These are phyloP conservation scores for Sugiyamaella novakii DNA, from an alignment of 1,139 yeast genomes.

Conservation along the genomic window DNA sequence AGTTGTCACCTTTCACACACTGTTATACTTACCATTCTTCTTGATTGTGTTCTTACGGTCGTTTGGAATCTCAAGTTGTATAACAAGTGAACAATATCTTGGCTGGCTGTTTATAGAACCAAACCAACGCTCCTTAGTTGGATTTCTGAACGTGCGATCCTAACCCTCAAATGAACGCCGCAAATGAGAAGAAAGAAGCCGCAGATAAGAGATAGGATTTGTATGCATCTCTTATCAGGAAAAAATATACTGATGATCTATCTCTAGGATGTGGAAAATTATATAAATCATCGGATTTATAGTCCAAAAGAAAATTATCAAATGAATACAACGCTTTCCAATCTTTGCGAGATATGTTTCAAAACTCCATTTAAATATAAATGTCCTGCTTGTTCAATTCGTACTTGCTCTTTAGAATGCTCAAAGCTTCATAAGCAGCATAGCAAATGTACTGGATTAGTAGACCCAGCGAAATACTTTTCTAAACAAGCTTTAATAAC, in stretches of 20 bases:
- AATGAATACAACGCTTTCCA: conserved; percentile 12
- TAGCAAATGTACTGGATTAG: conserved; percentile 65
- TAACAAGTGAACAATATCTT: neutral
- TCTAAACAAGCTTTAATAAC: conserved; percentile 47
- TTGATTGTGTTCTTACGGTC: neutral
- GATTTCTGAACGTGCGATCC: conserved; percentile 6
- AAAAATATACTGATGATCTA: neutral
- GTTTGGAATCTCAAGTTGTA: neutral
- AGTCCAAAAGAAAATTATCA: neutral
- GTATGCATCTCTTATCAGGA: conserved; percentile 6
- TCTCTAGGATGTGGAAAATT: neutral
- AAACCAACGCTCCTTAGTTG: neutral
- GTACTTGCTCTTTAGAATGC: conserved; percentile 73
- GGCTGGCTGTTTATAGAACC: conserved; percentile 4
- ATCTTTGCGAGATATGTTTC: conserved; percentile 27
- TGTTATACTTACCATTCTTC: conserved; percentile 13
- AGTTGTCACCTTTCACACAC: no score
- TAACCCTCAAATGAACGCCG: conserved; percentile 3
- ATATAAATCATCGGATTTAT: no score
- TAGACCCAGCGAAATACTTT: conserved; percentile 64
- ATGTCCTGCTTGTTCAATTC: conserved; percentile 78
- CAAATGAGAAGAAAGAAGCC: conserved; percentile 1
- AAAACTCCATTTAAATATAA: conserved; percentile 55
- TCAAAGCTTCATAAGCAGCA: conserved; percentile 68
- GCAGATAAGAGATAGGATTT: neutral